Evolutionary conservation across 768 basidiomycete species (phyloP), one percentile per base, ranked within the genome.

Genomic region (Naganishia randhawae): DNA sequence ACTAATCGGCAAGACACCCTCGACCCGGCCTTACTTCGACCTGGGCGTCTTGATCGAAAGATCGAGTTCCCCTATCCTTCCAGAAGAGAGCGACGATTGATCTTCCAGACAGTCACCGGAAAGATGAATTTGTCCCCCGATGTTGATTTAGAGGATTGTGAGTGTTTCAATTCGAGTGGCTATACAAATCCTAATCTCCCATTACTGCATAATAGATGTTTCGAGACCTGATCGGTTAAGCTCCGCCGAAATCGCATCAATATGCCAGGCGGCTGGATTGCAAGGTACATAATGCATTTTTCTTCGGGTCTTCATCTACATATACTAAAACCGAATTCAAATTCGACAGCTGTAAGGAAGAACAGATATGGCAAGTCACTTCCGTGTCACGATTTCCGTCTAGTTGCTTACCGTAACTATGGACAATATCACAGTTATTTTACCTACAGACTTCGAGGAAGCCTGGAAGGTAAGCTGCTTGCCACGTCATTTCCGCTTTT

Each of bases 51-150:
- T 14, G 96, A 99, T 81, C 84, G 96, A 75, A 99, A 99, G 84
- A 99, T 99, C 73, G 96, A 99, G 80, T 98, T 98, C 82, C 96
- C 96, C 3, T 83, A 90, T 41, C 96, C 96, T 37, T 91, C 91
- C 17, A 84, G 96, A 69, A 86, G 96, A 72, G 96, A 99, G 82
- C 89, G 94, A 77, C 91, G 96, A 57, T 82, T 99, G 29, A 92
- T 99, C 72, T 99, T 97, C 88, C 96, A 98, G 77, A 97, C 96
- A 11, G 90, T 92, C 54, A 97, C 96, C 5, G 83, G 84, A 74
- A 96, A 96, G 83, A 99, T 99, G 96, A 98, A 95, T 78, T 85
- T 99, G 48, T 89, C 92, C 5, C 92, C 93, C 3, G 96, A 99
- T 77, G 96, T 99, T 3, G 96, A 99, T 80, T 82, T 99, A 61